Percentiles rank a stretch among this genome's conserved stretches.
Conservation (phyloP, 495 filamentous ascomycete species). For the Neurospora sp. region DNA sequence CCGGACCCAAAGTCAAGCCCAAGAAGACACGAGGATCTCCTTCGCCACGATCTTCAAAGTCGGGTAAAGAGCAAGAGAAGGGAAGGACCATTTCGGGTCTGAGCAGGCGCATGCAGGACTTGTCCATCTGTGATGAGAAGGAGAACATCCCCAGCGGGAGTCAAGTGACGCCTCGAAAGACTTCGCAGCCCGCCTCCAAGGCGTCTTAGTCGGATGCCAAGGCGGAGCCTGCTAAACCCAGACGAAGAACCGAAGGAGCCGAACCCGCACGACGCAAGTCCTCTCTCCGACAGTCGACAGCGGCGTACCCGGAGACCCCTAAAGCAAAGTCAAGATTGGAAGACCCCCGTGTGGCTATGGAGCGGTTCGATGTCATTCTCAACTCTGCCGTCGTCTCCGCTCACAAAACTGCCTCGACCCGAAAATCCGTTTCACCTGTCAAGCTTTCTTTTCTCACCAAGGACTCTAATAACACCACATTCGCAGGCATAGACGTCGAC, state of each 20-base stretch:
- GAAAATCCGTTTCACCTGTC: conserved; percentile 26
- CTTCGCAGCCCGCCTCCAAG: conserved; percentile 1
- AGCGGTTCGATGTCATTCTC: conserved; percentile 11
- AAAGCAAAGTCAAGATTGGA: conserved; percentile 8
- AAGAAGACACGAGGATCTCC: conserved; percentile 19
- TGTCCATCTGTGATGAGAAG: conserved; percentile 21
- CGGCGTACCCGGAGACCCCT: conserved; percentile 3
- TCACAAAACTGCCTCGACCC: conserved; percentile 6
- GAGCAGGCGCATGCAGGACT: conserved; percentile 10
- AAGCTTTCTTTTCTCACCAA: conserved; percentile 51
- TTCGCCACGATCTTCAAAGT: conserved; percentile 18
- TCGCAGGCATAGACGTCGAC: conserved; percentile 63
- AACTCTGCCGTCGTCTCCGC: conserved; percentile 7
- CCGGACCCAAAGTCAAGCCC: conserved; percentile 6
- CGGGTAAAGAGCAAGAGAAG: conserved; percentile 13
- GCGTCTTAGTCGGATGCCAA: conserved; percentile 9
- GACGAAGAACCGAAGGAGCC: conserved; percentile 1
- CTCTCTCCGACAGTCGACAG: neutral
- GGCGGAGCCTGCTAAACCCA: conserved; percentile 1
- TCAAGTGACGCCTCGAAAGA: conserved; percentile 31
- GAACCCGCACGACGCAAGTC: conserved; percentile 4
- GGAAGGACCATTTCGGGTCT: conserved; percentile 8
- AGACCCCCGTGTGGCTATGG: conserved; percentile 2
- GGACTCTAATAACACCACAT: conserved; percentile 51
- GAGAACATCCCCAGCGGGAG: conserved; percentile 5